These are phyloP conservation scores for Aureobasidium sp. DNA, from an alignment of 2,329 filamentous ascomycete species.

Conservation along the genomic window DNA sequence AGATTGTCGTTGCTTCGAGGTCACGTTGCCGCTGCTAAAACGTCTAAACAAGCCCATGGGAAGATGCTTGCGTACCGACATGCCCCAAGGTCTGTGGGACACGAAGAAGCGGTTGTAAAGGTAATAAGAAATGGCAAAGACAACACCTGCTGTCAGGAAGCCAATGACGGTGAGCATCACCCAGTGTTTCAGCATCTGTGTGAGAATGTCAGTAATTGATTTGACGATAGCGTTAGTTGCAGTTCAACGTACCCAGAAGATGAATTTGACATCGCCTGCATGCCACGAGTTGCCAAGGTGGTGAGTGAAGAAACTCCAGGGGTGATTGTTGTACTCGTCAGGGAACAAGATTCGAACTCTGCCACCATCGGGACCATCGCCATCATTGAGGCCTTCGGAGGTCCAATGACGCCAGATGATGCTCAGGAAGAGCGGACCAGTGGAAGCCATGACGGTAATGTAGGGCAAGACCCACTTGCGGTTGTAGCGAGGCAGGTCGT, in stretches of 20 bases:
- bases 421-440: slow-evolving; percentile 66
- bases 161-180: slow-evolving; percentile 44
- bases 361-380: slow-evolving; percentile 32
- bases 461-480: slow-evolving; percentile 62
- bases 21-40: slow-evolving; percentile 5
- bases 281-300: slow-evolving; percentile 59
- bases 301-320: slow-evolving; percentile 65
- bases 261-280: slow-evolving; percentile 52
- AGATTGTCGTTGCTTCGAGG: slow-evolving; percentile 12
- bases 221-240: not conserved
- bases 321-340: slow-evolving; percentile 58
- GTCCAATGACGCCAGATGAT: slow-evolving; percentile 70
- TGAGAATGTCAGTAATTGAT: slow-evolving; percentile 14
- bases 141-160: slow-evolving; percentile 39
- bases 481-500: slow-evolving; percentile 58
- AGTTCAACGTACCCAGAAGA: slow-evolving; percentile 48
- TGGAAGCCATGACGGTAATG: slow-evolving; percentile 72
- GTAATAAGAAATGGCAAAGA: slow-evolving; percentile 42
- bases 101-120: slow-evolving; percentile 37
- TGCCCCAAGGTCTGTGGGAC: slow-evolving; percentile 3
- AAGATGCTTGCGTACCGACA: slow-evolving; percentile 8
- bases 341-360: slow-evolving; percentile 60
- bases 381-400: slow-evolving; percentile 37
- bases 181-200: slow-evolving; percentile 41
- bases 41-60: slow-evolving; percentile 12